Conservation (phyloP, 1,284 basidiomycete genomes). For the Malassezia sympodialis region DNA sequence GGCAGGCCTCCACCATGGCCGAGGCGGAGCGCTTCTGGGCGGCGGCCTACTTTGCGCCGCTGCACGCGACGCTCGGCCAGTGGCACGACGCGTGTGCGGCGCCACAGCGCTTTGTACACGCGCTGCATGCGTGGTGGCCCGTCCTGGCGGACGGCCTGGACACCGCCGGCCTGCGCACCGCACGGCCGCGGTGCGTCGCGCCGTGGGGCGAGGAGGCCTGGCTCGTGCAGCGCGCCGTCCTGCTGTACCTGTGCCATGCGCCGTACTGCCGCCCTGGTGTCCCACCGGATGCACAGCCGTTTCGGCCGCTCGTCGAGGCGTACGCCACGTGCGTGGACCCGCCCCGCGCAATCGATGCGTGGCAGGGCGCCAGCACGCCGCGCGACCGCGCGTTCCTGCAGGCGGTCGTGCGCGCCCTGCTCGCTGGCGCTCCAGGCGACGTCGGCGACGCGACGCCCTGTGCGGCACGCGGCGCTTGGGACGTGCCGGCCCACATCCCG, state of each 20-base stretch:
- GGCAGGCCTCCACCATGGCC: neutral
- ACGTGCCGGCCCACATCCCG: neutral
- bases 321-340: neutral
- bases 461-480: neutral
- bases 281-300: slow-evolving; percentile 3
- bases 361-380: neutral
- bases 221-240: slow-evolving; percentile 4
- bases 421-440: neutral
- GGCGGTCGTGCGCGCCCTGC: neutral
- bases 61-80: neutral
- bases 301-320: slow-evolving; percentile 1
- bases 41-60: slow-evolving; percentile 5
- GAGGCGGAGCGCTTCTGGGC: slow-evolving; percentile 4
- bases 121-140: neutral
- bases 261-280: neutral
- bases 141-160: slow-evolving; percentile 3
- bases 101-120: slow-evolving; percentile 4
- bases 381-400: neutral
- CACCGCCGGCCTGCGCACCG: neutral
- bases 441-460: neutral
- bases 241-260: slow-evolving; percentile 13
- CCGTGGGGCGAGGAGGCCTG: neutral
- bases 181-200: neutral
- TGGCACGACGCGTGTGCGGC: neutral
- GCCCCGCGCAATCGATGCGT: neutral